These are phyloP conservation scores for Suillus placidus DNA, from an alignment of 768 basidiomycete genomes.

Conservation along the genomic window DNA sequence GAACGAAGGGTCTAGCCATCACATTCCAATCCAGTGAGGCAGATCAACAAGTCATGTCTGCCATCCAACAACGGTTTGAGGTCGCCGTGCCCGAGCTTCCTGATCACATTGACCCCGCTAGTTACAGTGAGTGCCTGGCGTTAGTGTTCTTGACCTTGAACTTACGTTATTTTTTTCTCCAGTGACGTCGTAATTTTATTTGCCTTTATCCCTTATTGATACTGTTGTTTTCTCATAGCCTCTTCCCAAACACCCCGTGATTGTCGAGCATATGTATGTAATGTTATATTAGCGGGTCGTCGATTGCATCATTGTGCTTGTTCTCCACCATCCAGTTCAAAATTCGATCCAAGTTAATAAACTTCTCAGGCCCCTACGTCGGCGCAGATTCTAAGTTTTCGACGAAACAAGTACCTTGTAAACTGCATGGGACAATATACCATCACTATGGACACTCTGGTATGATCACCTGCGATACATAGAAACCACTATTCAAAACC, in stretches of 20 bases:
- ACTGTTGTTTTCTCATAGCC: constrained; percentile 6
- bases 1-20: constrained; percentile 98
- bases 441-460: background rate
- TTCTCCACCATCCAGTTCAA: background rate
- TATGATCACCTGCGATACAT: background rate
- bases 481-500: background rate
- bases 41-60: constrained; percentile 92
- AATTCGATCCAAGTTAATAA: background rate
- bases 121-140: constrained; percentile 77
- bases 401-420: background rate
- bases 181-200: constrained; percentile 49
- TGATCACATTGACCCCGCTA: constrained; percentile 90
- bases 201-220: constrained; percentile 14
- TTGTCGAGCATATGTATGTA: constrained; percentile 20
- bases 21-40: constrained; percentile 93
- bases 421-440: background rate
- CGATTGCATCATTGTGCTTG: constrained; percentile 10
- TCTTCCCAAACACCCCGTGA: constrained; percentile 10
- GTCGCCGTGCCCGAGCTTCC: constrained; percentile 96
- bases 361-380: background rate
- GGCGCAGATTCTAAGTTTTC: background rate
- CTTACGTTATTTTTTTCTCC: constrained; percentile 4
- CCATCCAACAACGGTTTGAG: constrained; percentile 96
- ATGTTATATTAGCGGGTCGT: constrained; percentile 23
- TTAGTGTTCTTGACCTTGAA: background rate